phyloP scores from a whole-genome alignment of 1,139 yeast species.

The Pichia terricola region DNA sequence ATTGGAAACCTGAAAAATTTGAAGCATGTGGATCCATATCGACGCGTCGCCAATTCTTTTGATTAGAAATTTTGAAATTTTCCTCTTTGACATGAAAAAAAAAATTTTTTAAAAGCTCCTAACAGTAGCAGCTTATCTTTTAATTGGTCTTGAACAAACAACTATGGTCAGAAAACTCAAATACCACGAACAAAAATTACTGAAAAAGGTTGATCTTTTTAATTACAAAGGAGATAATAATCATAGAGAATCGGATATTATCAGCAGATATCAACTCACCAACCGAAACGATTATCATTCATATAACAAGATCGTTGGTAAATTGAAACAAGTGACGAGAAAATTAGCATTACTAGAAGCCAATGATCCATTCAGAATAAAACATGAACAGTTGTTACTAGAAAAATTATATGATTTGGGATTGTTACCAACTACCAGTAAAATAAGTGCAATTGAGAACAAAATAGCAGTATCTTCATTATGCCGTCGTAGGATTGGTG shows the following conservation, averaged over 20 bases:
- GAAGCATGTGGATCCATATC: too few species aligned
- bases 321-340: constrained; percentile 76
- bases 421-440: constrained; percentile 70
- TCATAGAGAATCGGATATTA: constrained; percentile 90
- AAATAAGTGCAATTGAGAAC: constrained; percentile 87
- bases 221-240: constrained; percentile 97
- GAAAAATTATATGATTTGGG: constrained; percentile 90
- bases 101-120: too few species aligned
- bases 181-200: constrained; percentile 89
- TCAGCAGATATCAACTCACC: constrained; percentile 89
- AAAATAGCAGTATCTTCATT: constrained; percentile 86
- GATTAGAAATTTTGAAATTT: too few species aligned
- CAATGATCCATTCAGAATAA: constrained; percentile 72
- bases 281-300: constrained; percentile 93
- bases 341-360: constrained; percentile 78
- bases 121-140: too few species aligned
- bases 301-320: constrained; percentile 88
- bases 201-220: constrained; percentile 91
- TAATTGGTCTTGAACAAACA: too few species aligned
- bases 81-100: too few species aligned
- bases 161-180: constrained; percentile 83
- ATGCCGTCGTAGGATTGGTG: constrained; percentile 87
- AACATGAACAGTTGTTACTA: constrained; percentile 77
- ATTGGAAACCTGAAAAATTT: too few species aligned
- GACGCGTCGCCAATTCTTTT: too few species aligned